These are phyloP conservation scores for Cunninghamia lanceolata DNA, from an alignment of 75 land plant genomes.

Conservation along the genomic window DNA sequence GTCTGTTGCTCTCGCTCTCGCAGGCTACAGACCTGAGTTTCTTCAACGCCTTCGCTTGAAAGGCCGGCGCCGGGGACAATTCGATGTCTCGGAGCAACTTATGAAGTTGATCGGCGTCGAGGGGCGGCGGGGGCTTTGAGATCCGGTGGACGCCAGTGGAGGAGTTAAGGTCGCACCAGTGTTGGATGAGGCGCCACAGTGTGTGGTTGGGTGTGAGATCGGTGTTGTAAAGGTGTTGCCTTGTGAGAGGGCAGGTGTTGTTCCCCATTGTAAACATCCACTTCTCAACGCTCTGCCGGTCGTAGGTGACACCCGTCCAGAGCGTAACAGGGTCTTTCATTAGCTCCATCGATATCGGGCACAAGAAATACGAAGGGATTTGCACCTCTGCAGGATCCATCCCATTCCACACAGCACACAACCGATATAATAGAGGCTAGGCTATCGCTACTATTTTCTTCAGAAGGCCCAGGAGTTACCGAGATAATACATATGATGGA, in stretches of 20 bases:
- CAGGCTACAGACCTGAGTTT: too few species aligned
- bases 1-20: too few species aligned
- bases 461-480: too few species aligned
- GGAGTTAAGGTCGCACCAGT: conserved; percentile 12
- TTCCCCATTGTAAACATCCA: conserved; percentile 42
- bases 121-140: neutral
- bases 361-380: neutral
- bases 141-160: neutral
- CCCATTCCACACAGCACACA: too few species aligned
- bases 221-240: conserved; percentile 26
- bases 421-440: too few species aligned
- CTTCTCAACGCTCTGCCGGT: conserved; percentile 38
- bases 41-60: too few species aligned
- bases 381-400: neutral
- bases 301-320: neutral
- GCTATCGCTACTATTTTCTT: too few species aligned
- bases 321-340: neutral
- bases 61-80: too few species aligned
- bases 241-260: conserved; percentile 53
- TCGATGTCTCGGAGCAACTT: conserved; percentile 12
- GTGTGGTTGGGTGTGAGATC: conserved; percentile 51
- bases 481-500: too few species aligned
- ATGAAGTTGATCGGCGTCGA: neutral
- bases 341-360: neutral
- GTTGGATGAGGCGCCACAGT: conserved; percentile 33